Evolutionary conservation across 2,329 filamentous ascomycete genomes (phyloP).

Genomic region (Botrytis pseudocinerea): DNA sequence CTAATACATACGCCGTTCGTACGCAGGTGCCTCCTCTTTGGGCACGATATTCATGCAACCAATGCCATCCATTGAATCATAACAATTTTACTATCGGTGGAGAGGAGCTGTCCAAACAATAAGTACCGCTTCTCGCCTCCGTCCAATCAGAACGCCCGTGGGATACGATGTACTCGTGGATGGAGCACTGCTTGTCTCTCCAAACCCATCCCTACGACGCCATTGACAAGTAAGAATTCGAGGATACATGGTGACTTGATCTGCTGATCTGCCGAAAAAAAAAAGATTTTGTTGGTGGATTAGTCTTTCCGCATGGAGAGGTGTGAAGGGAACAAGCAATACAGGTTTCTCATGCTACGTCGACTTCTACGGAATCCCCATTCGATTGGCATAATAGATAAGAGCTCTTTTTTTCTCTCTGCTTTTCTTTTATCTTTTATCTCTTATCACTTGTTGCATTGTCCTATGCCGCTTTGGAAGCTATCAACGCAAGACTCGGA

Average conservation of each 20-base stretch:
- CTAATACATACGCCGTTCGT: background rate
- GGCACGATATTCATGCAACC: conserved; percentile 11
- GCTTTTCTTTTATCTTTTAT: background rate
- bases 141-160: background rate
- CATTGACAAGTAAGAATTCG: conserved; percentile 16
- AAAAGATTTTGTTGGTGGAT: background rate
- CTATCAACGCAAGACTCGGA: conserved; percentile 1
- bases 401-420: conserved; percentile 3
- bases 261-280: conserved; percentile 17
- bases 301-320: conserved; percentile 6
- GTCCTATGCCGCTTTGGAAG: background rate
- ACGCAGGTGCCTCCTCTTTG: background rate
- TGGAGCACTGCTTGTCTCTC: background rate
- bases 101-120: background rate
- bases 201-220: background rate
- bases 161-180: background rate
- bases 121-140: background rate
- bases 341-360: background rate
- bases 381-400: conserved; percentile 5
- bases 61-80: conserved; percentile 7
- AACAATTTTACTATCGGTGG: background rate
- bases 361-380: background rate
- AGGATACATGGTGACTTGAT: conserved; percentile 13
- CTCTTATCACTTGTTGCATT: conserved; percentile 2
- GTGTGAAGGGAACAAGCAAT: background rate